A percentile compares a stretch with the other conserved stretches of the same genome.
Conservation (phyloP, 2,329 filamentous ascomycete species). For the Hirsutella minnesotensis region DNA sequence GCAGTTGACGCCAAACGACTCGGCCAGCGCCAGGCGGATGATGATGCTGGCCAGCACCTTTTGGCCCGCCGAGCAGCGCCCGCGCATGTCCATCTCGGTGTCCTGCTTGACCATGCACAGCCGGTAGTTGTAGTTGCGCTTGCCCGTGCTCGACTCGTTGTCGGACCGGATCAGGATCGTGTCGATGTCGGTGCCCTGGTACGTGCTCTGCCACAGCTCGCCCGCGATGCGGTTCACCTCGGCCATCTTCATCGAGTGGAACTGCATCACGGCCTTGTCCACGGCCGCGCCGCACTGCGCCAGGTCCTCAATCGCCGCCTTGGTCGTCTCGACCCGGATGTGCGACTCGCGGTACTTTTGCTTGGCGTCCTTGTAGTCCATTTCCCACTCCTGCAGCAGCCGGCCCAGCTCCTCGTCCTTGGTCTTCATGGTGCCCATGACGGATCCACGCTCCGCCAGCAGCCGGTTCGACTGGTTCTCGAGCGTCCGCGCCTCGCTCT, state of each 20-base stretch:
- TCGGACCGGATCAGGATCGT: constrained; percentile 92
- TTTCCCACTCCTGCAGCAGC: constrained; percentile 68
- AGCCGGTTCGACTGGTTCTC: constrained; percentile 58
- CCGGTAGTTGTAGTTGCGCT: constrained; percentile 90
- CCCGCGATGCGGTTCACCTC: constrained; percentile 92
- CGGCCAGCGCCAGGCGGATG: constrained; percentile 87
- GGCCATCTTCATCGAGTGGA: constrained; percentile 93
- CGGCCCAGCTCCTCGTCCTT: constrained; percentile 72
- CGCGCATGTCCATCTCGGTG: constrained; percentile 98
- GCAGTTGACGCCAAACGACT: constrained; percentile 93
- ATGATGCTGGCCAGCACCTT: constrained; percentile 96
- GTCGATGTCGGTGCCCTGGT: constrained; percentile 94
- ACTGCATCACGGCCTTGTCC: constrained; percentile 95
- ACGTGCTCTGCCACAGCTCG: constrained; percentile 94
- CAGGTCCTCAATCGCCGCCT: constrained; percentile 84
- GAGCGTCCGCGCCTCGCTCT: constrained; percentile 53
- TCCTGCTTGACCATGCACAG: constrained; percentile 97
- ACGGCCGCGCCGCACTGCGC: constrained; percentile 71
- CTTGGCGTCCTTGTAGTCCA: constrained; percentile 76
- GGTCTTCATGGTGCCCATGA: constrained; percentile 68
- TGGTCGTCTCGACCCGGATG: constrained; percentile 83
- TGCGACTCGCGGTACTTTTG: constrained; percentile 74
- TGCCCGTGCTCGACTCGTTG: constrained; percentile 60
- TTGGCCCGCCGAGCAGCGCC: constrained; percentile 90
- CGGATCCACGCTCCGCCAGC: constrained; percentile 58